Conservation (phyloP, 148 eudicot genomes). For the Diospyros kaki region DNA sequence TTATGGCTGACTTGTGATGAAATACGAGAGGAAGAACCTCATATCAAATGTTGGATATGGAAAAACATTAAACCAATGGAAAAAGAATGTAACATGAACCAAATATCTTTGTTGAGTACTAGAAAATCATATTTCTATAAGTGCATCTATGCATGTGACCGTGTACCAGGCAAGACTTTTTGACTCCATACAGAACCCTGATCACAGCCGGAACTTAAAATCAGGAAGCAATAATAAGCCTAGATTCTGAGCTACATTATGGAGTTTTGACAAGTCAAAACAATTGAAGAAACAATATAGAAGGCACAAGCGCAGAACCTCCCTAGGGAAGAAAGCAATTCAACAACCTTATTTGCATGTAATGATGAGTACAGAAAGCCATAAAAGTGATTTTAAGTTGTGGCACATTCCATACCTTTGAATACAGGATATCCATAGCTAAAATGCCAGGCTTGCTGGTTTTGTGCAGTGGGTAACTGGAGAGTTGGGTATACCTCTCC, state of each 20-base stretch:
- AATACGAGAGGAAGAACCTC: neutral
- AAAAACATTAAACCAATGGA: neutral
- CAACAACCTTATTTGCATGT: neutral
- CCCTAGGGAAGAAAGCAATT: neutral
- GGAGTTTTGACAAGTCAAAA: neutral
- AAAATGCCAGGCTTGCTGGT: slow-evolving; percentile 93
- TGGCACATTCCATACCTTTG: slow-evolving; percentile 49
- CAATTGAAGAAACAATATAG: neutral
- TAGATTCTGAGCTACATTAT: neutral
- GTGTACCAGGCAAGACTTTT: neutral
- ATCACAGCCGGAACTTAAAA: neutral
- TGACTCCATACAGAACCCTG: neutral
- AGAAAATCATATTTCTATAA: neutral
- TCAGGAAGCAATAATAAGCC: neutral
- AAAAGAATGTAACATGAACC: neutral
- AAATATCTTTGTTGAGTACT: neutral
- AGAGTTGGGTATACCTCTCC: slow-evolving; percentile 71
- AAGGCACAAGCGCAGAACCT: neutral
- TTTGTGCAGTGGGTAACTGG: slow-evolving; percentile 82
- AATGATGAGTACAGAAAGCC: neutral
- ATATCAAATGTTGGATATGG: neutral
- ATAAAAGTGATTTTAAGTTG: neutral
- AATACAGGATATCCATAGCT: slow-evolving; percentile 57
- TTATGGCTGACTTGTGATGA: neutral
- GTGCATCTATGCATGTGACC: neutral